phyloP scores from a whole-genome alignment of 345 rosid species.

The Pelargonium nanum region DNA sequence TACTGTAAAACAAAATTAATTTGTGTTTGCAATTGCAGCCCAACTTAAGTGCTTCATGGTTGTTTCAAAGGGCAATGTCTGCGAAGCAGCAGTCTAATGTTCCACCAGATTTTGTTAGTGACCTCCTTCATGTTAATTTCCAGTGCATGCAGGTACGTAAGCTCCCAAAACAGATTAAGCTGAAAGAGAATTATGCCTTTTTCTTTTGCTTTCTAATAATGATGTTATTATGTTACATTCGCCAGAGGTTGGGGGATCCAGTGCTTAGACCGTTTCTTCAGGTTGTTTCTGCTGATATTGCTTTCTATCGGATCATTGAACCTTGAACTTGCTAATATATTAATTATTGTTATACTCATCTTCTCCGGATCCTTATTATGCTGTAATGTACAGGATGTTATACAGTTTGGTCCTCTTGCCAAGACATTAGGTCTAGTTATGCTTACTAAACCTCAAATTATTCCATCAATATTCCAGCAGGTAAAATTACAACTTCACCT shows the following conservation, averaged over 20 bases:
- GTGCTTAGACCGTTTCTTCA: slow-evolving; percentile 92
- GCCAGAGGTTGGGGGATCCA: slow-evolving; percentile 72
- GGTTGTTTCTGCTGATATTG: slow-evolving; percentile 19
- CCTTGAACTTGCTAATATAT: too few species aligned
- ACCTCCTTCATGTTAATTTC: slow-evolving; percentile 81
- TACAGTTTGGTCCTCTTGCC: slow-evolving; percentile 75
- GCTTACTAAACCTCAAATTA: slow-evolving; percentile 70
- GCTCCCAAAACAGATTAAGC: neutral
- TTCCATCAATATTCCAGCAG: slow-evolving; percentile 81
- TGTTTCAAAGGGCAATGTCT: slow-evolving; percentile 94
- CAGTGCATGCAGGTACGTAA: slow-evolving; percentile 85
- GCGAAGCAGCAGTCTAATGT: slow-evolving; percentile 54
- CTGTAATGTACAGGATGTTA: slow-evolving; percentile 45
- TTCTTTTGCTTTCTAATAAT: slow-evolving; percentile 7
- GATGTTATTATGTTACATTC: slow-evolving; percentile 10
- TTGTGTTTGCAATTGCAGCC: slow-evolving; percentile 38
- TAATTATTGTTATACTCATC: neutral
- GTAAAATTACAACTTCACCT: slow-evolving; percentile 18
- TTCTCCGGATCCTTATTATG: neutral
- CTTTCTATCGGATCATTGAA: too few species aligned
- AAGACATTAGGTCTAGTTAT: slow-evolving; percentile 92
- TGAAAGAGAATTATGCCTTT: neutral
- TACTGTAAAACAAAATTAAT: neutral
- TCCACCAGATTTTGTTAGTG: slow-evolving; percentile 63
- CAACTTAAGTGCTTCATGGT: slow-evolving; percentile 87